These are phyloP conservation scores for Cyphellophora attinorum DNA, from an alignment of 2,329 filamentous ascomycete species.

Conservation along the genomic window DNA sequence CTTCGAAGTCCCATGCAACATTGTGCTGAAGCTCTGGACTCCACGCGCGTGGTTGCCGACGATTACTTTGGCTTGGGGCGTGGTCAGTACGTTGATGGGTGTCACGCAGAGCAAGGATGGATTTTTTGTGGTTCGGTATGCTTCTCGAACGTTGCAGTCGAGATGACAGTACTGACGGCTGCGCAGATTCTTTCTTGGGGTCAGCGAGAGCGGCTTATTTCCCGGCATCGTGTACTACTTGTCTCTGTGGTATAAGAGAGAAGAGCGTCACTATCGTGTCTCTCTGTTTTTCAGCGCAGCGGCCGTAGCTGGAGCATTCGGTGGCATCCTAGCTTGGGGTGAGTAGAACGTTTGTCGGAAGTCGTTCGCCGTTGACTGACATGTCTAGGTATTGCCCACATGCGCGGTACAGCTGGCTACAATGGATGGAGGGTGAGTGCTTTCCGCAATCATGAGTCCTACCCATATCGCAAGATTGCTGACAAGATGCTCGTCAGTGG, in stretches of 20 bases:
- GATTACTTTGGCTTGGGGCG: constrained; percentile 31
- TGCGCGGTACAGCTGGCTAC: constrained; percentile 30
- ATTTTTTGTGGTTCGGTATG: constrained; percentile 17
- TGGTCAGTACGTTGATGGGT: constrained; percentile 42
- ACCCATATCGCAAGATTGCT: constrained; percentile 24
- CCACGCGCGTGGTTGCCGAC: constrained; percentile 12
- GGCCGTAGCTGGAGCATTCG: constrained; percentile 51
- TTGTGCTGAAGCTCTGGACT: constrained; percentile 12
- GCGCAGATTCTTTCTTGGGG: constrained; percentile 34
- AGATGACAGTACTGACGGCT: constrained; percentile 38
- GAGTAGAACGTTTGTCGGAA: too few species aligned
- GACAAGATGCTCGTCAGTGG: too few species aligned
- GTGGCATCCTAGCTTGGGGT: constrained; percentile 48
- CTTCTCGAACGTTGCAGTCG: too few species aligned
- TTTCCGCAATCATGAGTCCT: constrained; percentile 44
- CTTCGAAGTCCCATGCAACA: constrained; percentile 30
- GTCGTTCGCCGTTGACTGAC: too few species aligned
- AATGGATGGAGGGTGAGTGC: constrained; percentile 20
- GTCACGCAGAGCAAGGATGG: constrained; percentile 25
- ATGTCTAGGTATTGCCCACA: constrained; percentile 40
- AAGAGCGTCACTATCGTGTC: constrained; percentile 49
- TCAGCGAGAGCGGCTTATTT: constrained; percentile 26
- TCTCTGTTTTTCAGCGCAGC: constrained; percentile 52
- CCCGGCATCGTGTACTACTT: constrained; percentile 46
- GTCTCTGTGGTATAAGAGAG: constrained; percentile 54